phyloP scores from a whole-genome alignment of 139 green algal genomes.

The Nannochloris sp. region DNA sequence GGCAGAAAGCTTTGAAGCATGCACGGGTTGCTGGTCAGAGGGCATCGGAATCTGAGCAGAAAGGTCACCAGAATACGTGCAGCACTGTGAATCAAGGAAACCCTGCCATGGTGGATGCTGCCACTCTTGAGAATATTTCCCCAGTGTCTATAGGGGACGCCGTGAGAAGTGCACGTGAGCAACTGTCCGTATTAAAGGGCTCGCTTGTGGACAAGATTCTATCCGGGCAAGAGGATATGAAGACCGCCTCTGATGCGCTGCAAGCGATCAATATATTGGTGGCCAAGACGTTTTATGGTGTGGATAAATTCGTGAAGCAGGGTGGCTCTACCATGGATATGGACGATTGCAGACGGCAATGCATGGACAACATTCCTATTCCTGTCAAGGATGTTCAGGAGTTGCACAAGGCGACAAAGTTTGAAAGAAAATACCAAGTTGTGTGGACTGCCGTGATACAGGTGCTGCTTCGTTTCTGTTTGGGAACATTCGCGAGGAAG shows the following conservation, averaged over 20 bases:
- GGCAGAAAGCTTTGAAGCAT: neutral
- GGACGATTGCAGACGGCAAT: neutral
- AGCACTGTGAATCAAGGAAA: slow-evolving; percentile 1
- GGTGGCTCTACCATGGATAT: neutral
- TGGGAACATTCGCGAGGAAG: neutral
- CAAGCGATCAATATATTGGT: neutral
- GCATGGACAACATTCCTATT: neutral
- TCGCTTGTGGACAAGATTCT: neutral
- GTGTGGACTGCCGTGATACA: neutral
- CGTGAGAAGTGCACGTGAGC: neutral
- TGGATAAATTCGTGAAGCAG: neutral
- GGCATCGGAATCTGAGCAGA: neutral
- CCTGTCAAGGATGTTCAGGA: neutral
- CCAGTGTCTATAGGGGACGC: neutral
- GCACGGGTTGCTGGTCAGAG: neutral
- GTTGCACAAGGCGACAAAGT: neutral
- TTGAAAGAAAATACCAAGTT: neutral
- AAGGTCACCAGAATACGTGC: neutral
- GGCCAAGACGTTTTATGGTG: neutral
- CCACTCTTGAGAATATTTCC: neutral
- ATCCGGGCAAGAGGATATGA: neutral
- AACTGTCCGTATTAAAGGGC: neutral
- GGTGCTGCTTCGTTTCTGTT: neutral
- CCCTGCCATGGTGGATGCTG: neutral
- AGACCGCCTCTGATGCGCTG: neutral